Evolutionary conservation across 805 yeast species (phyloP).

Genomic region (Myxozyma geophila): DNA sequence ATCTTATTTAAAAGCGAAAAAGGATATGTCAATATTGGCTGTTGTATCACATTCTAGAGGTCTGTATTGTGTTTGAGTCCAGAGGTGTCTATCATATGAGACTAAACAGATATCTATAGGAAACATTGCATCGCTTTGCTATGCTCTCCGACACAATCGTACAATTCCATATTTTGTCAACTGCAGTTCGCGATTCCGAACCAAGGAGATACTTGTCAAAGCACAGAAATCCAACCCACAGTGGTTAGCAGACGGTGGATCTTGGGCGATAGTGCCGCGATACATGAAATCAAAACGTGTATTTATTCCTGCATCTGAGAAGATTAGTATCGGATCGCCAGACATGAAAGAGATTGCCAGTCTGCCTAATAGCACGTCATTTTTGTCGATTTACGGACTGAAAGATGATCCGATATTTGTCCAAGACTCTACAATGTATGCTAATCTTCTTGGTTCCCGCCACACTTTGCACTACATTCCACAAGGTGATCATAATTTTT

Average conservation of each 20-base stretch:
- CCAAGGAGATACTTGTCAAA: constrained; percentile 53
- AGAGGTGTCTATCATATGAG: neutral
- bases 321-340: constrained; percentile 54
- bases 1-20: constrained; percentile 42
- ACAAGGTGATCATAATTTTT: constrained; percentile 82
- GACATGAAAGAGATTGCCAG: constrained; percentile 46
- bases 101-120: constrained; percentile 10
- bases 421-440: constrained; percentile 64
- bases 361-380: neutral
- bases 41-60: constrained; percentile 85
- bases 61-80: neutral
- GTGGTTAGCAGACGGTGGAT: constrained; percentile 52
- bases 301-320: constrained; percentile 57
- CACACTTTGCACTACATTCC: constrained; percentile 63
- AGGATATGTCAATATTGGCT: constrained; percentile 55
- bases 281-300: constrained; percentile 54
- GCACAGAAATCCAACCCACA: constrained; percentile 45
- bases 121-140: constrained; percentile 70
- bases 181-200: constrained; percentile 71
- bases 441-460: constrained; percentile 59
- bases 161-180: constrained; percentile 69
- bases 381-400: constrained; percentile 73
- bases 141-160: constrained; percentile 57
- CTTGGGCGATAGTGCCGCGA: constrained; percentile 51
- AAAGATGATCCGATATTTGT: constrained; percentile 68